Evolutionary conservation across 2,329 filamentous ascomycete species (phyloP).

Genomic region (Penicillium nordicum): DNA sequence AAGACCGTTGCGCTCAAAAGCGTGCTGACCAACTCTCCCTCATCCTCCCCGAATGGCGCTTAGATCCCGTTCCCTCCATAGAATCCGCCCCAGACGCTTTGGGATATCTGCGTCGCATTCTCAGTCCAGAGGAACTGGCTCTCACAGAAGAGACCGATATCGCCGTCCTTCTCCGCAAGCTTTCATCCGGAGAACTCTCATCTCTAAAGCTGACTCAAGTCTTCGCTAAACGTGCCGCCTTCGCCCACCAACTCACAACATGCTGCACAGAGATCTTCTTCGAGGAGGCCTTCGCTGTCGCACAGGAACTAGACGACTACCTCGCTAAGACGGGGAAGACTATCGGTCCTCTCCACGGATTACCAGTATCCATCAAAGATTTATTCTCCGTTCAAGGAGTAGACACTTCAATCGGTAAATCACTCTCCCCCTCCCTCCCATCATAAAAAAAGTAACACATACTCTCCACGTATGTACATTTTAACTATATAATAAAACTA

Average conservation of each 20-base stretch:
- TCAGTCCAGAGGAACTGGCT: conserved; percentile 16
- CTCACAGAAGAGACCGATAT: conserved; percentile 27
- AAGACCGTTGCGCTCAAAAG: conserved; percentile 25
- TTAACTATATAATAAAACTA: too few relatives aligned
- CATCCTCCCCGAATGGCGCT: conserved; percentile 25
- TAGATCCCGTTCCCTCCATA: conserved; percentile 20
- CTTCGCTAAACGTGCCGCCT: conserved; percentile 36
- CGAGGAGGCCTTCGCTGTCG: conserved; percentile 46
- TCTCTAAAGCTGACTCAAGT: conserved; percentile 31
- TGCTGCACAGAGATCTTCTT: conserved; percentile 54
- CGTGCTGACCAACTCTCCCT: conserved; percentile 21
- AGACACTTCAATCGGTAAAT: conserved; percentile 24
- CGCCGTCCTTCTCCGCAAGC: conserved; percentile 19
- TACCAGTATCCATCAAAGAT: conserved; percentile 52
- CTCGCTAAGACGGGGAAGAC: conserved; percentile 38
- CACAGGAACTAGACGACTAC: conserved; percentile 46
- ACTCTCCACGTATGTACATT: too few relatives aligned
- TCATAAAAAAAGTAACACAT: too few relatives aligned
- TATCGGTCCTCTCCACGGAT: conserved; percentile 57
- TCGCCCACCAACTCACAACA: conserved; percentile 34
- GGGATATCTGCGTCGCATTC: conserved; percentile 14
- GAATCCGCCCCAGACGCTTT: conserved; percentile 21
- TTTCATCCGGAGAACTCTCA: conserved; percentile 21
- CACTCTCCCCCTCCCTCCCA: too few relatives aligned
- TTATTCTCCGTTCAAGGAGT: conserved; percentile 23